Evolutionary conservation across 108 stramenopile species (phyloP).

Genomic region (Schizochytrium sp.): DNA sequence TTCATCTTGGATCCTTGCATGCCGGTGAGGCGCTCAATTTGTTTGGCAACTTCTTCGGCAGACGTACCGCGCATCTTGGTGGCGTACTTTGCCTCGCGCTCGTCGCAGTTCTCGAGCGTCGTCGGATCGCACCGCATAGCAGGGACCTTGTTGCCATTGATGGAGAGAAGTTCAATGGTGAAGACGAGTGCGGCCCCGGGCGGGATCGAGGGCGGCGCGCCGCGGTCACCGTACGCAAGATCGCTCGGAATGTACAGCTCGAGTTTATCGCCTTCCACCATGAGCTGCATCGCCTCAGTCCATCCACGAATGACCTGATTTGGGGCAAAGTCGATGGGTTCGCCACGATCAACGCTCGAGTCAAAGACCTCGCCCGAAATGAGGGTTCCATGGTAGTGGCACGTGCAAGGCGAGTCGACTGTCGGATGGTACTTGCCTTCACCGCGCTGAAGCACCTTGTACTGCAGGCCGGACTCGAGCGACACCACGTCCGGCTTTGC

Average conservation of each 20-base stretch:
- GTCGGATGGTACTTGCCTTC: constrained; percentile 57
- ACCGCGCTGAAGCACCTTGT: constrained; percentile 64
- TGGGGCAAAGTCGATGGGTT: constrained; percentile 74
- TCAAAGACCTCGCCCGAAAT: constrained; percentile 79
- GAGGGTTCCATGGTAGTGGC: constrained; percentile 80
- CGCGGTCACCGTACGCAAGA: constrained; percentile 36
- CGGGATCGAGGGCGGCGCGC: constrained; percentile 26
- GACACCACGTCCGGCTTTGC: constrained; percentile 68
- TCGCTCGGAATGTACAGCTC: constrained; percentile 8
- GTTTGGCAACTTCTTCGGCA: not conserved
- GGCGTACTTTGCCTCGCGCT: not conserved
- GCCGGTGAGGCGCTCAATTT: not conserved
- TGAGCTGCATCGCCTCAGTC: constrained; percentile 53
- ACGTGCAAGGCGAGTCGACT: constrained; percentile 59
- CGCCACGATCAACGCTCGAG: constrained; percentile 67
- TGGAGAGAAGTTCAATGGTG: constrained; percentile 20
- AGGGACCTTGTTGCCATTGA: not conserved
- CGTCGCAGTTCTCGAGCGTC: not conserved
- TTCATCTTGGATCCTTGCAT: not conserved
- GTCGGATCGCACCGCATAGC: not conserved
- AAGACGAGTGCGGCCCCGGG: constrained; percentile 27
- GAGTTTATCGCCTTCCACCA: constrained; percentile 12
- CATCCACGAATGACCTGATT: constrained; percentile 77
- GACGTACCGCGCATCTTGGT: not conserved
- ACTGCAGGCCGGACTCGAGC: constrained; percentile 63